phyloP scores from a whole-genome alignment of 805 yeast genomes.

The Candida maesae region DNA sequence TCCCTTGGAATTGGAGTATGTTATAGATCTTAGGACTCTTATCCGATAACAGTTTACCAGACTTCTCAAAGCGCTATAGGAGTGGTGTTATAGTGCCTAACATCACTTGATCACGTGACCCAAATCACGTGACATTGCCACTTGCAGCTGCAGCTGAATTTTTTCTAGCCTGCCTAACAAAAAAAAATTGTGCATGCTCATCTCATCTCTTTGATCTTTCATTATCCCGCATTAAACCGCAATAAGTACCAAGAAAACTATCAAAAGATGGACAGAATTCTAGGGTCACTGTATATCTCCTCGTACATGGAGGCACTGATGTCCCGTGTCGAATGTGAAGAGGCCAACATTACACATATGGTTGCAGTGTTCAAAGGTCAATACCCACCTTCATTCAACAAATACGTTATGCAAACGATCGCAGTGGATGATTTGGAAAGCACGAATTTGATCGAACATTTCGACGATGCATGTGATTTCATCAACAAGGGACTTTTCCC shows the following conservation, averaged over 20 bases:
- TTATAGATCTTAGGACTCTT: too few species aligned
- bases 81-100: too few species aligned
- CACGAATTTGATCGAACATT: constrained; percentile 58
- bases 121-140: too few species aligned
- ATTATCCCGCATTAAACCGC: neutral
- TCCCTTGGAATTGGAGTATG: too few species aligned
- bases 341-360: constrained; percentile 63
- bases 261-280: constrained; percentile 49
- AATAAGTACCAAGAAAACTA: neutral
- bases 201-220: too few species aligned
- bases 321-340: constrained; percentile 44
- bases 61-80: too few species aligned
- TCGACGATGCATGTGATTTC: constrained; percentile 60
- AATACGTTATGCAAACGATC: constrained; percentile 55
- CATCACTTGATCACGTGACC: too few species aligned
- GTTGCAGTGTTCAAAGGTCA: constrained; percentile 66
- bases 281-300: constrained; percentile 79
- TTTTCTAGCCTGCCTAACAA: too few species aligned
- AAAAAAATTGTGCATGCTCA: too few species aligned
- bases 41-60: too few species aligned
- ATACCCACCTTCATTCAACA: constrained; percentile 48
- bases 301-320: constrained; percentile 62
- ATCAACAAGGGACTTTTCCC: constrained; percentile 61
- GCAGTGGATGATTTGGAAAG: constrained; percentile 69
- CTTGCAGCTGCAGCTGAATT: too few species aligned